phyloP scores from a whole-genome alignment of 768 basidiomycete genomes.

The Gymnopilus junonius region DNA sequence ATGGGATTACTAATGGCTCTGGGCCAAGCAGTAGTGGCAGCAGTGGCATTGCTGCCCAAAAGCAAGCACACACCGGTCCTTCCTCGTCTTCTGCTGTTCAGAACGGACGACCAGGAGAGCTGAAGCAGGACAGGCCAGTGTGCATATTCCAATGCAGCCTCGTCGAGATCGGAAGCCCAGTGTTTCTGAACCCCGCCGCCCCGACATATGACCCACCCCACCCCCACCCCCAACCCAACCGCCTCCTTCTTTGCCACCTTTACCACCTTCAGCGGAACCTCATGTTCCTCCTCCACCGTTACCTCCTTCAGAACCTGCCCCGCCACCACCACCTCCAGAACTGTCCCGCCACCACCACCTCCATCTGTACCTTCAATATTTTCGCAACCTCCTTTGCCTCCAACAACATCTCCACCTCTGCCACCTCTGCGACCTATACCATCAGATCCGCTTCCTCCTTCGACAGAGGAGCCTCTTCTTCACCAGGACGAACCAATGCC shows the following conservation, averaged over 20 bases:
- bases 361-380: constrained; percentile 33
- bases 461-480: background rate
- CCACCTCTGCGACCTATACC: constrained; percentile 26
- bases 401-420: constrained; percentile 16
- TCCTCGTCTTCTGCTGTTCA: constrained; percentile 31
- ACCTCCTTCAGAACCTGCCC: constrained; percentile 34
- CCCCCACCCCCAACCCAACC: constrained; percentile 32
- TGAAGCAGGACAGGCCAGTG: constrained; percentile 29
- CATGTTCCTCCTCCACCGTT: constrained; percentile 32
- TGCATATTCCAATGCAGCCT: constrained; percentile 32
- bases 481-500: background rate
- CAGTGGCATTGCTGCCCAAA: constrained; percentile 8
- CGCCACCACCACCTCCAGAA: constrained; percentile 39
- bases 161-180: constrained; percentile 25
- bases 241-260: constrained; percentile 32
- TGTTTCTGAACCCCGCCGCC: constrained; percentile 29
- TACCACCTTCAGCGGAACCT: constrained; percentile 34
- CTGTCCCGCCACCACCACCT: constrained; percentile 37
- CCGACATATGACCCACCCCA: constrained; percentile 29
- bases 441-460: constrained; percentile 29
- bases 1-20: constrained; percentile 20
- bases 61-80: constrained; percentile 15
- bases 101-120: constrained; percentile 21
- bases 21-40: constrained; percentile 19
- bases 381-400: constrained; percentile 24